Base-by-base conservation (phyloP, 306 rosid species). In the Cicer yamashitae region DNA sequence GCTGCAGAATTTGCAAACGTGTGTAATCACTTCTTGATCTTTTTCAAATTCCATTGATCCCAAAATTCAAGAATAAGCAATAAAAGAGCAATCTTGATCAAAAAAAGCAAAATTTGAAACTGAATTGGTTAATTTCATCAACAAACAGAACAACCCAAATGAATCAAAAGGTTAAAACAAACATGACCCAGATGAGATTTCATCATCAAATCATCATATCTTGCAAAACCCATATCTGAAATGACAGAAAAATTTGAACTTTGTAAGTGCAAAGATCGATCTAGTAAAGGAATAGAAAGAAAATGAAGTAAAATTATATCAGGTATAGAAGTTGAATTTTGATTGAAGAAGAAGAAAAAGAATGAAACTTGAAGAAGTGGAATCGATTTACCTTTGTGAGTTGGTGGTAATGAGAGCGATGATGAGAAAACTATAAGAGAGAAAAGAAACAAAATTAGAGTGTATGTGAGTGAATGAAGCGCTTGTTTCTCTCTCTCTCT, bases 1-100 rank as follows among this genome's bases (percentile, higher is more conserved):
- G 78, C 72, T 75, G 76, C 98, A 94, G 86, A 87, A 82, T 82
- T 86, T 94, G 86, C 98, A 93, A 15, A 73, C 84, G 67, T 93
- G 89, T 79, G 85, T 87, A n/a, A 66, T 87, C 18, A 79, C 48
- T 74, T 73, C 85, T 84, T 65, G 84, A 76, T 73, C 85, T 78
- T 76, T 88, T 63, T 76, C 89, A 92, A 87, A 89, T 59, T 22
- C 25, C 25, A 30, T 59, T 59, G 17, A 59, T 6, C n/a, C 65
- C 12, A 41, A 30, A 11, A 22, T 59, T 59, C 65, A 59, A 12
- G 43, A 59, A 59, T 6, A 25, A 57, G 12, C 8, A 57, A 9
- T 17, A 54, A 17, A 18, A 54, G 12, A 17, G 30, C 0, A 54
- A 4, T 57, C 63, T 57, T 57, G 38, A 57, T 56, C 37, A 56